Evolutionary conservation across 768 basidiomycete species (phyloP).

Genomic region (Heimioporus sp.): DNA sequence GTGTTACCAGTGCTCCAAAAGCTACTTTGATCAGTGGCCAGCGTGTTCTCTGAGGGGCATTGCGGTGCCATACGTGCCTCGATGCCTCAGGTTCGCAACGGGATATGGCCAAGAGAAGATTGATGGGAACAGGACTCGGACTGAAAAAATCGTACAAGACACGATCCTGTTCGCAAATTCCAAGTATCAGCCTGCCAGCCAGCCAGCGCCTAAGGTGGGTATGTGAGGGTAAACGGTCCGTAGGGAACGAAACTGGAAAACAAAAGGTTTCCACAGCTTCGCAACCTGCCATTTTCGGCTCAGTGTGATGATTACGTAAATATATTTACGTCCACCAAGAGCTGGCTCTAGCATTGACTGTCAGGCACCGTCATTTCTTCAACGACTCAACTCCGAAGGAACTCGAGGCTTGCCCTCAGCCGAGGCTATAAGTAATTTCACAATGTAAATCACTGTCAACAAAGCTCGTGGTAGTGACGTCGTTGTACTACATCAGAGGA

Average conservation of each 20-base stretch:
- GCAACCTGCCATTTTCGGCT: neutral
- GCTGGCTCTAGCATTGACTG: too few species aligned
- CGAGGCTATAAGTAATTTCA: neutral
- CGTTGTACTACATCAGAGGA: too few species aligned
- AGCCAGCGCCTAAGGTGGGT: neutral
- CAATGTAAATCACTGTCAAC: slow-evolving; percentile 1
- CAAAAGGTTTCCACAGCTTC: neutral
- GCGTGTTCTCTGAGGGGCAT: slow-evolving; percentile 54
- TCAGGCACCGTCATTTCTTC: too few species aligned
- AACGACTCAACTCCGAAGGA: too few species aligned
- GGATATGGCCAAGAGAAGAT: neutral
- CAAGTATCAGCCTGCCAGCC: slow-evolving; percentile 6
- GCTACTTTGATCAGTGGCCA: slow-evolving; percentile 51
- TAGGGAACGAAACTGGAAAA: neutral
- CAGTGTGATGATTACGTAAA: too few species aligned
- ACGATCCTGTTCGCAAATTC: slow-evolving; percentile 1
- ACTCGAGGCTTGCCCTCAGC: too few species aligned
- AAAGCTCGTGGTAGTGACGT: neutral
- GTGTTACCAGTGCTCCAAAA: slow-evolving; percentile 58
- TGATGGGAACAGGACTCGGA: neutral
- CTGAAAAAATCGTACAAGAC: slow-evolving; percentile 5
- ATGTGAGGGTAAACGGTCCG: too few species aligned
- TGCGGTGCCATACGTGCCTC: slow-evolving; percentile 20
- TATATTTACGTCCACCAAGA: too few species aligned
- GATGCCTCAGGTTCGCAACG: neutral